Percentiles rank a stretch among this genome's conserved stretches.
These are phyloP conservation scores for Xerocomus spinulosus DNA, from an alignment of 768 basidiomycete species.

Conservation along the genomic window DNA sequence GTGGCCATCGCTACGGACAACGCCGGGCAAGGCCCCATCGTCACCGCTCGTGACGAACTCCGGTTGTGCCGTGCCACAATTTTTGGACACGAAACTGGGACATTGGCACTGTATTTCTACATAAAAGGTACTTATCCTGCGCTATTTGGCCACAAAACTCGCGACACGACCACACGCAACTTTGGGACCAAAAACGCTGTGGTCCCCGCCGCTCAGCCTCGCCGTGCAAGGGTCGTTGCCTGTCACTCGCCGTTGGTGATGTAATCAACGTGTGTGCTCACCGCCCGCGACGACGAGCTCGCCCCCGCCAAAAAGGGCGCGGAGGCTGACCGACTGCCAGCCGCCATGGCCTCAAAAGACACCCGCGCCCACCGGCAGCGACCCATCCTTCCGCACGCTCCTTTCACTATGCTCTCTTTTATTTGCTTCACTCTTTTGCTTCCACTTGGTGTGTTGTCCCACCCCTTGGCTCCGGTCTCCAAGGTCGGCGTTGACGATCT, in stretches of 20 bases:
- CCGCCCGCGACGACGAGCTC: slow-evolving; percentile 21
- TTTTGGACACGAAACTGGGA: slow-evolving; percentile 27
- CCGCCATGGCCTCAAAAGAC: no score
- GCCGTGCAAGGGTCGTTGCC: no score
- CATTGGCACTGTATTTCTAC: slow-evolving; percentile 9
- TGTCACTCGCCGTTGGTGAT: slow-evolving; percentile 8
- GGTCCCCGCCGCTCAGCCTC: no score
- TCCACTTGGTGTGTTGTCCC: slow-evolving; percentile 14
- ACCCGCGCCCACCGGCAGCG: no score
- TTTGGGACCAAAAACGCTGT: slow-evolving; percentile 14
- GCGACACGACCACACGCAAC: slow-evolving; percentile 7
- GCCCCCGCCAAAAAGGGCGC: no score
- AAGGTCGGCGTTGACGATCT: slow-evolving; percentile 7
- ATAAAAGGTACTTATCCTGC: background rate
- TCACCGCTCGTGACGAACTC: slow-evolving; percentile 41
- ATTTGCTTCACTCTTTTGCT: slow-evolving; percentile 18
- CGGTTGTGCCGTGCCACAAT: slow-evolving; percentile 31
- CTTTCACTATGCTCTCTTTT: slow-evolving; percentile 20
- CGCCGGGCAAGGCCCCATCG: slow-evolving; percentile 41
- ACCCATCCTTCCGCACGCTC: slow-evolving; percentile 5
- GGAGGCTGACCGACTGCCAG: no score
- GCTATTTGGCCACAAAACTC: background rate
- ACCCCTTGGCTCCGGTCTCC: slow-evolving; percentile 13
- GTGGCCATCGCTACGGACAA: slow-evolving; percentile 41
- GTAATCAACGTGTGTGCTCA: slow-evolving; percentile 23